Evolutionary conservation across 2,329 filamentous ascomycete genomes (phyloP).

Genomic region (Clarireedia hainanense): DNA sequence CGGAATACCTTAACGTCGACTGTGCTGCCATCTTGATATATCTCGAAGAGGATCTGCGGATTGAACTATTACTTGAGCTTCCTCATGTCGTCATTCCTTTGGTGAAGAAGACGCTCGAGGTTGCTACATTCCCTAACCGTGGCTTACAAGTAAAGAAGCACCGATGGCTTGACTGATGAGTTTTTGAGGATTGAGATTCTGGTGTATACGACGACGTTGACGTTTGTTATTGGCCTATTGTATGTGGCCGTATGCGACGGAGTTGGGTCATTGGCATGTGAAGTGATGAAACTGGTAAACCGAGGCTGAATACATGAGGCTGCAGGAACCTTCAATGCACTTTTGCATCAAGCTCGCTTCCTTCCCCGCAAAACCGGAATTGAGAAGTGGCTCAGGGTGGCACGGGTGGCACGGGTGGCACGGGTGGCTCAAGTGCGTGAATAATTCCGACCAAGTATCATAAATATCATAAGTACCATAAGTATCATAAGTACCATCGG

Average conservation of each 20-base stretch:
- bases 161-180: neutral
- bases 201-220: too few species aligned
- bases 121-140: conserved; percentile 4
- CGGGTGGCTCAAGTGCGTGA: too few species aligned
- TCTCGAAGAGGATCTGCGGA: neutral
- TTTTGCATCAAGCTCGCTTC: neutral
- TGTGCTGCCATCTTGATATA: conserved; percentile 66
- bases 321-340: conserved; percentile 4
- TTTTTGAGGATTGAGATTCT: neutral
- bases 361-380: conserved; percentile 3
- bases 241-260: too few species aligned
- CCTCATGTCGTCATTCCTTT: conserved; percentile 4
- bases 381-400: neutral
- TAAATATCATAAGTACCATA: too few species aligned
- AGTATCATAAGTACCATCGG: too few species aligned
- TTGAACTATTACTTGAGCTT: conserved; percentile 2
- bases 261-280: neutral
- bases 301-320: conserved; percentile 4
- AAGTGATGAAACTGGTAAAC: neutral
- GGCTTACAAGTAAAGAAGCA: neutral
- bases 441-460: too few species aligned
- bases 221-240: too few species aligned
- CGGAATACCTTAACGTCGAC: conserved; percentile 71
- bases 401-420: too few species aligned
- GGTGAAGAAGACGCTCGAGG: neutral